Evolutionary conservation across 768 basidiomycete genomes (phyloP).

Genomic region (Boletus pseudo-olivaceus): DNA sequence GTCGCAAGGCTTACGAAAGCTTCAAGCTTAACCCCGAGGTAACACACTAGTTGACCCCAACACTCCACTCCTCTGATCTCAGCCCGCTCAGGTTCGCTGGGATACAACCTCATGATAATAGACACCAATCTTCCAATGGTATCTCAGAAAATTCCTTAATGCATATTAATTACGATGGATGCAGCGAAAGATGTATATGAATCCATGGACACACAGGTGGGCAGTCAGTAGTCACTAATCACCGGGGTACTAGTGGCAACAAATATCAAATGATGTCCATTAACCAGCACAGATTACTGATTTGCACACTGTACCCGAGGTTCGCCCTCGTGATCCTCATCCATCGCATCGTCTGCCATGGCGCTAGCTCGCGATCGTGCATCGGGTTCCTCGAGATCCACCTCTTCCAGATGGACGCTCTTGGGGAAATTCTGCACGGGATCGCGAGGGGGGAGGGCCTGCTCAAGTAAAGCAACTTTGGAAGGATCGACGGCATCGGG

Average conservation of each 20-base stretch:
- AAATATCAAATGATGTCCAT: constrained; percentile 18
- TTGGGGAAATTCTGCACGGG: constrained; percentile 66
- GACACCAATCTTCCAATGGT: not conserved
- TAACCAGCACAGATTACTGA: constrained; percentile 47
- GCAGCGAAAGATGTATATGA: constrained; percentile 25
- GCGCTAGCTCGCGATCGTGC: constrained; percentile 45
- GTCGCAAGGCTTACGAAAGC: constrained; percentile 64
- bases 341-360: constrained; percentile 78
- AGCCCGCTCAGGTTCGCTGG: constrained; percentile 26
- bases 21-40: constrained; percentile 88
- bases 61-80: not conserved
- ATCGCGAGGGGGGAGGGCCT: constrained; percentile 77
- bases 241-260: constrained; percentile 19
- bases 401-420: constrained; percentile 75
- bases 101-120: constrained; percentile 17
- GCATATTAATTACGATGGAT: constrained; percentile 30
- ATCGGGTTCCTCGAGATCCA: constrained; percentile 75
- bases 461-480: constrained; percentile 70
- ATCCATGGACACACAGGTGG: constrained; percentile 29
- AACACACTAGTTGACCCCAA: not conserved
- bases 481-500: constrained; percentile 74
- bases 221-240: constrained; percentile 11
- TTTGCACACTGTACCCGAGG: constrained; percentile 96
- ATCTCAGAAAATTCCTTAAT: constrained; percentile 9
- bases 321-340: constrained; percentile 83